Evolutionary conservation across 441 rosid species (phyloP).

Genomic region (Melastoma candidum): DNA sequence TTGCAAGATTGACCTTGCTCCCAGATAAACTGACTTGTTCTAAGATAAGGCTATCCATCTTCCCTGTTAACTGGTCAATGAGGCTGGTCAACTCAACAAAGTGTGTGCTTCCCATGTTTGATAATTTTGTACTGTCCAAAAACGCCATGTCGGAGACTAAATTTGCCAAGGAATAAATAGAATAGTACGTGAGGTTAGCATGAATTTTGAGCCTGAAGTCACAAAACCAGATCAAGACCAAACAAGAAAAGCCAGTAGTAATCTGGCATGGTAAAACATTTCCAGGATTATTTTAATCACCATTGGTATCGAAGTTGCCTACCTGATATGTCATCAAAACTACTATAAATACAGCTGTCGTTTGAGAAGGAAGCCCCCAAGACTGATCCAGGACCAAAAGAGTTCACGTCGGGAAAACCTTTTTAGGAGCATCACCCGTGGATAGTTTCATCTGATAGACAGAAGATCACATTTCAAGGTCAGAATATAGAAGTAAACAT

Average conservation of each 20-base stretch:
- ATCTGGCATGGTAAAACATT: too few relatives aligned
- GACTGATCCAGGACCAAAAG: constrained; percentile 82
- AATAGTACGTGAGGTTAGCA: constrained; percentile 31
- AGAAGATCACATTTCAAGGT: too few relatives aligned
- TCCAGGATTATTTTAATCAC: too few relatives aligned
- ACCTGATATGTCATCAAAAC: constrained; percentile 72
- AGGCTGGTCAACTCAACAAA: constrained; percentile 26
- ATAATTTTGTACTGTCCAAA: constrained; percentile 38
- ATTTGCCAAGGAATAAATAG: constrained; percentile 17
- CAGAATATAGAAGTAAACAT: too few relatives aligned
- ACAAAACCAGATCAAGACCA: constrained; percentile 5
- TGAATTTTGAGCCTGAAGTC: constrained; percentile 37
- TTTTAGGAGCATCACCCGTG: too few relatives aligned
- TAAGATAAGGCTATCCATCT: constrained; percentile 34
- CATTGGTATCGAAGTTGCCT: constrained; percentile 5
- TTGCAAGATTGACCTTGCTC: constrained; percentile 36
- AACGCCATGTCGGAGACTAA: constrained; percentile 33
- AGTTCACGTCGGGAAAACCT: constrained; percentile 33
- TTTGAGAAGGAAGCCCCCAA: constrained; percentile 80
- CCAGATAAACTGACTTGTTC: constrained; percentile 36
- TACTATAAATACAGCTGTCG: constrained; percentile 63
- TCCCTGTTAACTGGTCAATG: constrained; percentile 33
- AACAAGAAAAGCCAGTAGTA: neutral
- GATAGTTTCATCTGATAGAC: too few relatives aligned
- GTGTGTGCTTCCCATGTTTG: constrained; percentile 20